phyloP scores from a whole-genome alignment of 768 basidiomycete species.

The Suillus clintonianus region DNA sequence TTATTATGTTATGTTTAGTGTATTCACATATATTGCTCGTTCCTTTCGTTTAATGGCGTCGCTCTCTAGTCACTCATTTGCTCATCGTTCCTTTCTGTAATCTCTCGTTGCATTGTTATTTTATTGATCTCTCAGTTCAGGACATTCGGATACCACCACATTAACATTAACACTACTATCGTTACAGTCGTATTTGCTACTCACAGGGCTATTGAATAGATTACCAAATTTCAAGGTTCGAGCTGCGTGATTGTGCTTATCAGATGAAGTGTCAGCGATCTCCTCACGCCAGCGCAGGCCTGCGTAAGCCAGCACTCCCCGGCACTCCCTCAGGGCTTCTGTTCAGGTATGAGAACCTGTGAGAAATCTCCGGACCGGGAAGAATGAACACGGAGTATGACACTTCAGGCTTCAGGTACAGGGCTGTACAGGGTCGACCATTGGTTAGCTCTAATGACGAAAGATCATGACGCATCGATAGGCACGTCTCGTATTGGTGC shows the following conservation, averaged over 20 bases:
- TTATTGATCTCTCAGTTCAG: not conserved
- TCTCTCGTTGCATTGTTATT: not conserved
- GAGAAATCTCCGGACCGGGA: not conserved
- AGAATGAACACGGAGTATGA: not conserved
- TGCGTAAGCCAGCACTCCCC: not conserved
- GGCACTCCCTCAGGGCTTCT: not conserved
- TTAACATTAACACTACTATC: not conserved
- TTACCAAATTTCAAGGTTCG: not conserved
- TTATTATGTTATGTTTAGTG: not conserved
- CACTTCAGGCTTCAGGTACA: not conserved
- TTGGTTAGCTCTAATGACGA: not conserved
- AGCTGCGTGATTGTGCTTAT: not conserved
- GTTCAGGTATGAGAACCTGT: not conserved
- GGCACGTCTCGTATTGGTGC: not conserved
- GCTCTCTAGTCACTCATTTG: not conserved
- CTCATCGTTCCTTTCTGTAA: not conserved
- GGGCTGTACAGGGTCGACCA: not conserved
- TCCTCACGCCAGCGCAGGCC: too few relatives aligned
- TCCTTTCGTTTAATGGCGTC: slow-evolving; percentile 1
- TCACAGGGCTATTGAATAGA: not conserved
- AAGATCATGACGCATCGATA: not conserved
- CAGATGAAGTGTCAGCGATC: not conserved
- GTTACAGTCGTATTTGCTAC: not conserved
- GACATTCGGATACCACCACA: not conserved
- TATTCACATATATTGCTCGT: not conserved